phyloP scores from a whole-genome alignment of 2,329 filamentous ascomycete genomes.

The Pyrenochaeta sp. region DNA sequence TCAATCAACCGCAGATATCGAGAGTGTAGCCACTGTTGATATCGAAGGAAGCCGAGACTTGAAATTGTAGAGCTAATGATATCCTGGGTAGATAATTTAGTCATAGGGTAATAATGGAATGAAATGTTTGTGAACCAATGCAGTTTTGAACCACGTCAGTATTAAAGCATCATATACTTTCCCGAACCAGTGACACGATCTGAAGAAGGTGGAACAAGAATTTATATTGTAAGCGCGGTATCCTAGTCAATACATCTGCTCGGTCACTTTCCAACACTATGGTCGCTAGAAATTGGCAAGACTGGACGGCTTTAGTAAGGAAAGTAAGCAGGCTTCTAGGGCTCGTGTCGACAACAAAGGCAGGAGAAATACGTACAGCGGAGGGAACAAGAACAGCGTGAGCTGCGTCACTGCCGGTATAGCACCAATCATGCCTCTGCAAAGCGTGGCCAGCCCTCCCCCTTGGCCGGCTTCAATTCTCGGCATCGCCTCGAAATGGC shows the following conservation, averaged over 20 bases:
- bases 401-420: constrained; percentile 14
- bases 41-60: constrained; percentile 26
- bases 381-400: constrained; percentile 16
- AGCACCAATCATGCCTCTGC: constrained; percentile 9
- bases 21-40: constrained; percentile 29
- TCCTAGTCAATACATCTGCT: background rate
- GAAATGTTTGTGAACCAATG: background rate
- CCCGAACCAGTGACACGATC: no score
- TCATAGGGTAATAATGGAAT: no score
- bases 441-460: constrained; percentile 3
- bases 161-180: no score
- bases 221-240: background rate
- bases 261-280: background rate
- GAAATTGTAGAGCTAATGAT: constrained; percentile 19
- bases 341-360: no score
- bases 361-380: constrained; percentile 5
- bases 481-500: constrained; percentile 4
- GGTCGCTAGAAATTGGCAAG: background rate
- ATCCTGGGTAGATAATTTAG: background rate
- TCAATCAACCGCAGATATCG: constrained; percentile 36
- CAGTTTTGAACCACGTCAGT: no score
- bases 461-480: background rate
- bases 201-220: no score
- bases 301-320: background rate
- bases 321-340: no score